phyloP scores from a whole-genome alignment of 1,284 basidiomycete genomes.

The Ceratorhiza oryzae-sativae region DNA sequence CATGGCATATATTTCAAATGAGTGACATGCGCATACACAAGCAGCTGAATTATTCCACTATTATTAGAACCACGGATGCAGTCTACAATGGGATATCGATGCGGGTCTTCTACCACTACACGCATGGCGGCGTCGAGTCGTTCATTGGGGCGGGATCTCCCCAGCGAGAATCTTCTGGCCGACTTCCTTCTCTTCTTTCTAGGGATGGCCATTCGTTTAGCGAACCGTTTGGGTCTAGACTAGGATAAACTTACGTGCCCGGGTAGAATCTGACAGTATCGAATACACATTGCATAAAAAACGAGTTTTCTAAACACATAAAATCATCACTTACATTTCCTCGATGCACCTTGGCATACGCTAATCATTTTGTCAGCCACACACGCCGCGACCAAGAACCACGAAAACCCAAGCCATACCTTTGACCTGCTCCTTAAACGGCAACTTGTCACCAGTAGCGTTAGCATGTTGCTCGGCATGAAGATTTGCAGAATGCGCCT shows the following conservation, averaged over 20 bases:
- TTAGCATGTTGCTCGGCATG: constrained; percentile 21
- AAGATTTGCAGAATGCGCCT: constrained; percentile 22
- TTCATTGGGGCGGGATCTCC: constrained; percentile 5
- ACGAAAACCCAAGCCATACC: no score
- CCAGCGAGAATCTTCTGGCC: constrained; percentile 33
- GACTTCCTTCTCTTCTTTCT: constrained; percentile 35
- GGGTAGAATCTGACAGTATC: constrained; percentile 1
- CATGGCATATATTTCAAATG: neutral
- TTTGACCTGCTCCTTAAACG: constrained; percentile 38
- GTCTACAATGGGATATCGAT: neutral
- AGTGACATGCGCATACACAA: neutral
- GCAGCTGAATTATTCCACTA: neutral
- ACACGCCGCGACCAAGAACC: no score
- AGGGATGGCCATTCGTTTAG: neutral
- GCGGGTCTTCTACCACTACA: neutral
- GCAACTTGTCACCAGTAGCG: constrained; percentile 8
- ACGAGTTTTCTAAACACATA: neutral
- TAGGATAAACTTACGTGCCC: constrained; percentile 27
- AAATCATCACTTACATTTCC: constrained; percentile 18
- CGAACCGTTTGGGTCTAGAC: neutral
- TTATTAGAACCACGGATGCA: neutral
- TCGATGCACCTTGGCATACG: constrained; percentile 30
- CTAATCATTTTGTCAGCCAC: no score
- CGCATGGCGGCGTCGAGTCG: neutral
- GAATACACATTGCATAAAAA: neutral